A percentile compares a stretch with the other conserved stretches of the same genome.
These are phyloP conservation scores for Jacaranda mimosifolia DNA, from an alignment of 257 asterid species.

Conservation along the genomic window DNA sequence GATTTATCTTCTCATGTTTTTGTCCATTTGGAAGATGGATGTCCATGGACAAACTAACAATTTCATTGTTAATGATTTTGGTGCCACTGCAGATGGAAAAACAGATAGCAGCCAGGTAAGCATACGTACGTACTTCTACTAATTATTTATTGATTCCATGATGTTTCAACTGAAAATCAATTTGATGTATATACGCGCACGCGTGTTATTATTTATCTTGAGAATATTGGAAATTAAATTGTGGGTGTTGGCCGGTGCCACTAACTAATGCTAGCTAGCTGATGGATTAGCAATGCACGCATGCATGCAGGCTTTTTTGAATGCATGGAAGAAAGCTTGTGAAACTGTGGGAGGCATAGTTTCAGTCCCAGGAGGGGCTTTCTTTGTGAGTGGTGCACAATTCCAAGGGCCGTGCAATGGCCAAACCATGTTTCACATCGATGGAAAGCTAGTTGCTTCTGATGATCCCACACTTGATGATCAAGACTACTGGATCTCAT, in stretches of 20 bases:
- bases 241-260: too few species aligned
- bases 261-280: too few species aligned
- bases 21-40: slow-evolving; percentile 5
- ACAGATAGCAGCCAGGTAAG: slow-evolving; percentile 54
- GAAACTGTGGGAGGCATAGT: slow-evolving; percentile 40
- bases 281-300: too few species aligned
- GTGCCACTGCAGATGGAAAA: slow-evolving; percentile 53
- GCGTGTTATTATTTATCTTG: too few species aligned
- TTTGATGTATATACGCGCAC: neutral
- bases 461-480: slow-evolving; percentile 11
- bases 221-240: too few species aligned
- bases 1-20: neutral
- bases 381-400: slow-evolving; percentile 37
- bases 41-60: slow-evolving; percentile 7
- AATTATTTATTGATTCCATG: too few species aligned
- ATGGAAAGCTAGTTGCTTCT: slow-evolving; percentile 46
- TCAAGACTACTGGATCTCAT: slow-evolving; percentile 50
- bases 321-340: slow-evolving; percentile 65
- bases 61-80: slow-evolving; percentile 49
- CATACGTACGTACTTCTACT: neutral
- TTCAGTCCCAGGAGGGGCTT: slow-evolving; percentile 51
- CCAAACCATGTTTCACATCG: slow-evolving; percentile 17
- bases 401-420: slow-evolving; percentile 64
- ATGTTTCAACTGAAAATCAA: neutral
- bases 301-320: slow-evolving; percentile 47